Evolutionary conservation across 73 alveolate species (phyloP), one percentile per base, ranked within the genome.

Genomic region (Stentor coeruleus): DNA sequence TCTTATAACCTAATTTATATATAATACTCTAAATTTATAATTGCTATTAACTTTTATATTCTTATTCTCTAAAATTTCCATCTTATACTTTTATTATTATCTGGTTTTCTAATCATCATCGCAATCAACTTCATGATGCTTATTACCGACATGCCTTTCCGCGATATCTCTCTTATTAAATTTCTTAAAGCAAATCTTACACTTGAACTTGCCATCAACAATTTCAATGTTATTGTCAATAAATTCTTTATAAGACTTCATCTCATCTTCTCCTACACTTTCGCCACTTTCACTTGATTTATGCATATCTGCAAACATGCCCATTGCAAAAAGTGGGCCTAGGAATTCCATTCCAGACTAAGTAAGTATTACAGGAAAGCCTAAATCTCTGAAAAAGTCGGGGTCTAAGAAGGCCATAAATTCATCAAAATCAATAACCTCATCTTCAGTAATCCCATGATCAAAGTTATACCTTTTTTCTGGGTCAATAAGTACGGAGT

Each of bases 401-500:
- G 40, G n/a, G 79, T 31, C 79, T 1, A 66, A 31, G 40, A 66
- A 66, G 39, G n/a, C 79, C 37, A 20, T 31, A 28, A 66, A 66
- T 1, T 66, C 79, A 38, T 35, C 38, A 20, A 40, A 14, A 66
- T 75, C 83, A 31, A 75, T 15, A 0, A 37, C 83, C 20, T 38
- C 83, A 30, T 20, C 58, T 39, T 75, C 83, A 37, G 38, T 38
- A 0, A 35, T 75, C 39, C 94, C 81, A 60, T 87, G 39, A 59
- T 94, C 98, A 86, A 92, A 94, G 66, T 83, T 87, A 35, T 77
- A 49, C 77, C 93, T 87, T 76, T 85, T 92, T 38, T 87, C 90
- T 42, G 95, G 90, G 79, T 92, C 96, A 2, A 92, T 86, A 39
- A 94, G 83, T 3, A 94, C 83, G n/a, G 91, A 83, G 81, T 93